Conservation (phyloP, 805 yeast species). For the Wickerhamomyces chaumierensis region DNA sequence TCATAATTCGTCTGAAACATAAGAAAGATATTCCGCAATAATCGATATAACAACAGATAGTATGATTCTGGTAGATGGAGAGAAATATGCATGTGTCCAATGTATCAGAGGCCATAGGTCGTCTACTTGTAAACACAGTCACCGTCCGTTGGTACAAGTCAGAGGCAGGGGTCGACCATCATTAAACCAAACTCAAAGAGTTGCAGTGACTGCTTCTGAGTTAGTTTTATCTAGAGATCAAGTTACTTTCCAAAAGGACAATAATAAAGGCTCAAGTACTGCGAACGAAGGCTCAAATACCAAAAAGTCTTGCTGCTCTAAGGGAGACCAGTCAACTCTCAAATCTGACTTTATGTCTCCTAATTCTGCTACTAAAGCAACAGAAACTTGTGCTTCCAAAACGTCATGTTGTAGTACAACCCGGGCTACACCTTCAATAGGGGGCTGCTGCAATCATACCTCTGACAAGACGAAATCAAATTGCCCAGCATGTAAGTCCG, state of each 20-base stretch:
- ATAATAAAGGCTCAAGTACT: too few species aligned
- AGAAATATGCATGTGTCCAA: constrained; percentile 62
- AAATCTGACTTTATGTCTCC: too few species aligned
- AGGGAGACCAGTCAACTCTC: background rate
- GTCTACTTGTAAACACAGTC: constrained; percentile 62
- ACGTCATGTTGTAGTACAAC: too few species aligned
- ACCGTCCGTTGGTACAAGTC: constrained; percentile 64
- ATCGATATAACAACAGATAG: too few species aligned
- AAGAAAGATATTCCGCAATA: too few species aligned
- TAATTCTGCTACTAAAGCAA: too few species aligned
- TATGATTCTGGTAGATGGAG: constrained; percentile 65
- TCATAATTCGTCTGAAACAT: too few species aligned
- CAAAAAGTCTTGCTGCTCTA: background rate
- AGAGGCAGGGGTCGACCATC: constrained; percentile 70
- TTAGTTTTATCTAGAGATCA: constrained; percentile 8
- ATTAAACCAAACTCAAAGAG: constrained; percentile 26
- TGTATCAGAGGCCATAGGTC: constrained; percentile 83
- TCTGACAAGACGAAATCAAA: background rate
- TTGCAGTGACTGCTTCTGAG: constrained; percentile 18
- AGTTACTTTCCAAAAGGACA: constrained; percentile 8
- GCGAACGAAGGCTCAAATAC: too few species aligned
- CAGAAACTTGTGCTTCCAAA: too few species aligned
- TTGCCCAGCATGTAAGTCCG: constrained; percentile 6
- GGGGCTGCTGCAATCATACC: background rate
- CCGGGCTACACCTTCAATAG: too few species aligned